These are phyloP conservation scores for Suillus luteus DNA, from an alignment of 768 basidiomycete genomes.

Conservation along the genomic window DNA sequence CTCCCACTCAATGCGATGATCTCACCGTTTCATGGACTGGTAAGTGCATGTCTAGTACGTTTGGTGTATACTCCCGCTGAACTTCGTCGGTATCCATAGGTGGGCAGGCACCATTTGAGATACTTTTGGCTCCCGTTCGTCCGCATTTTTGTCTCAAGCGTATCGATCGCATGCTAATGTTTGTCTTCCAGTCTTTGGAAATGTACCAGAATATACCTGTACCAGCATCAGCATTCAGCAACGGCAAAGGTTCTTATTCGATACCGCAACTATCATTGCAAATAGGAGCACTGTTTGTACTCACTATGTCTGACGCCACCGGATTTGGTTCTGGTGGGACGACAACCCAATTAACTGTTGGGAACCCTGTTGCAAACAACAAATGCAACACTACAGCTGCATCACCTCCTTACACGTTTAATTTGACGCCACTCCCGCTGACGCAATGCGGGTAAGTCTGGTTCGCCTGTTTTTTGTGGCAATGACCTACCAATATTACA, in stretches of 20 bases:
- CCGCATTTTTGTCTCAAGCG: not conserved
- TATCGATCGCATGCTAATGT: not conserved
- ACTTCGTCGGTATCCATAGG: not conserved
- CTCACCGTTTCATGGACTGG: not conserved
- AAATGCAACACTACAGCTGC: slow-evolving; percentile 53
- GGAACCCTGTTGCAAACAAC: slow-evolving; percentile 38
- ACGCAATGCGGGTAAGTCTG: slow-evolving; percentile 61
- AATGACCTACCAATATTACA: slow-evolving; percentile 24
- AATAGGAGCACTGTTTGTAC: not conserved
- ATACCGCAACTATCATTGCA: not conserved
- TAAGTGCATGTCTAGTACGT: not conserved
- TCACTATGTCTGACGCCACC: not conserved
- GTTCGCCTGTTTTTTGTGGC: not conserved
- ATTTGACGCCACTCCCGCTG: slow-evolving; percentile 48
- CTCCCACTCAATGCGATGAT: not conserved
- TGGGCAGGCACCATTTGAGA: not conserved
- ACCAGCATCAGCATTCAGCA: not conserved
- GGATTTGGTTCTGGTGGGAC: slow-evolving; percentile 37
- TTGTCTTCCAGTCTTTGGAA: not conserved
- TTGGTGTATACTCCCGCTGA: not conserved
- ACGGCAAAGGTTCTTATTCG: not conserved
- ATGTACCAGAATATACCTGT: not conserved
- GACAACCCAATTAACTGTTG: slow-evolving; percentile 50
- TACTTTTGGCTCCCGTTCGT: not conserved
- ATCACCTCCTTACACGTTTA: slow-evolving; percentile 46